These are phyloP conservation scores for Staphylotrichum longicolle DNA, from an alignment of 495 filamentous ascomycete genomes.

Conservation along the genomic window DNA sequence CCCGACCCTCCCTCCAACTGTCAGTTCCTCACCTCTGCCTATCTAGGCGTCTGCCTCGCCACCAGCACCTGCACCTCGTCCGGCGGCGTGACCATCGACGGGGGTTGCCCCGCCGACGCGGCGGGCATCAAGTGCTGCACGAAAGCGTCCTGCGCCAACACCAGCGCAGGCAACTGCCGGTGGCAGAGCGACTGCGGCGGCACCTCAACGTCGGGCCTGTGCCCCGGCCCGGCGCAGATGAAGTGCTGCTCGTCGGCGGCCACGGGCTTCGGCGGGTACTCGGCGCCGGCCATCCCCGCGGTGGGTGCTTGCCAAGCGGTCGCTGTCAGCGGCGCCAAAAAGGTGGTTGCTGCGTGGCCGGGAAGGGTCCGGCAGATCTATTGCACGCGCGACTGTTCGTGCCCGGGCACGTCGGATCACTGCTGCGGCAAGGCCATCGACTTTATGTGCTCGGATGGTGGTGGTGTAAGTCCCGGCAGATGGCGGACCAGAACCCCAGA, in stretches of 20 bases:
- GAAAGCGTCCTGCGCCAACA: constrained; percentile 37
- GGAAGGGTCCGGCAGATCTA: constrained; percentile 38
- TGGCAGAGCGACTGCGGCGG: constrained; percentile 41
- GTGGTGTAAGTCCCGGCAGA: constrained; percentile 32
- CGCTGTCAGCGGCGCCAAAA: constrained; percentile 36
- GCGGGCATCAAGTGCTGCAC: constrained; percentile 44
- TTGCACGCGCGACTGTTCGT: constrained; percentile 36
- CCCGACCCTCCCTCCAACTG: not conserved
- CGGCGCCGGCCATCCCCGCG: constrained; percentile 32
- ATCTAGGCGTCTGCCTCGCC: constrained; percentile 37
- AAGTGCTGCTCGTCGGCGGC: constrained; percentile 39
- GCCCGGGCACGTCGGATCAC: constrained; percentile 38
- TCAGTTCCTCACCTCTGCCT: too few species aligned
- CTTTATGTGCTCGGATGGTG: constrained; percentile 43
- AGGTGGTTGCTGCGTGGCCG: constrained; percentile 38
- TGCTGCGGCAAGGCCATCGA: constrained; percentile 45
- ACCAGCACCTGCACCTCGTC: constrained; percentile 30
- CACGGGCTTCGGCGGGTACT: constrained; percentile 35
- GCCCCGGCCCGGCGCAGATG: constrained; percentile 41
- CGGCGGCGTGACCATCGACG: constrained; percentile 35
- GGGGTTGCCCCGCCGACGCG: constrained; percentile 39
- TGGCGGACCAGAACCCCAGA: not conserved
- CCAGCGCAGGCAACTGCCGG: constrained; percentile 36
- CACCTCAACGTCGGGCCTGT: constrained; percentile 28
- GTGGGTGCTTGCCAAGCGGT: constrained; percentile 38